Base-by-base conservation (phyloP, 2,329 filamentous ascomycete species). In the Gliomastix tumulicola region DNA sequence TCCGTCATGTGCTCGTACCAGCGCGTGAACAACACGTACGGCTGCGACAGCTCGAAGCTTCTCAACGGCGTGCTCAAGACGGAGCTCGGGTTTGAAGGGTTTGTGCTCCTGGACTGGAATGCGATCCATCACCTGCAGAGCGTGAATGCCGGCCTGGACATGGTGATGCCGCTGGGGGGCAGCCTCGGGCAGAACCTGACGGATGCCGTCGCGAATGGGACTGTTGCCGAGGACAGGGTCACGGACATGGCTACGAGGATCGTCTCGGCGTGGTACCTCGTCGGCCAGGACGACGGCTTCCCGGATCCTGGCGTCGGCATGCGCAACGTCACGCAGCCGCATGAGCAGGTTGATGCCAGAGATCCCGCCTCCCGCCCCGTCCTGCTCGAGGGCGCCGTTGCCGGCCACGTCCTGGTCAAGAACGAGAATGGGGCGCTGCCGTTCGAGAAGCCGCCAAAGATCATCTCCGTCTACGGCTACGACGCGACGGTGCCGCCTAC, bases 161-260 rank as follows among this genome's bases (percentile, higher is more conserved):
- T 90, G 74, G 74, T 78, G 4, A 82, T 82, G 77, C 77, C 77
- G 0, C 60, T 61, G 4, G 53, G 54, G 0, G 69, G 68, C 0
- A 67, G 77, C 3, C 74, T 68, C 59, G 86, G 84, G 0, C 48
- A 59, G 7, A 89, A 88, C 51, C 59, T 94, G 39, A 83, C 82
- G 0, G 65, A 84, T 39, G 84, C 84, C 1, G 77, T 94, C n/a
- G 62, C 75, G 21, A 92, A 92, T 48, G 84, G 86, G 5, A 85
- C 82, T 1, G 65, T 94, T 8, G 74, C 75, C 1, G 76, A 82
- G 45, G 79, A 71, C 52, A 72, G 87, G 19, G 52, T 94, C 2
- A 80, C 84, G 37, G 87, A 94, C 55, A 90, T 90, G 78, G 83
- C 76, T 1, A 82, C 80, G 9, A 79, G 88, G 43, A 82, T 84